phyloP scores from a whole-genome alignment of 2,329 filamentous ascomycete species.

The Annulohypoxylon truncatum region DNA sequence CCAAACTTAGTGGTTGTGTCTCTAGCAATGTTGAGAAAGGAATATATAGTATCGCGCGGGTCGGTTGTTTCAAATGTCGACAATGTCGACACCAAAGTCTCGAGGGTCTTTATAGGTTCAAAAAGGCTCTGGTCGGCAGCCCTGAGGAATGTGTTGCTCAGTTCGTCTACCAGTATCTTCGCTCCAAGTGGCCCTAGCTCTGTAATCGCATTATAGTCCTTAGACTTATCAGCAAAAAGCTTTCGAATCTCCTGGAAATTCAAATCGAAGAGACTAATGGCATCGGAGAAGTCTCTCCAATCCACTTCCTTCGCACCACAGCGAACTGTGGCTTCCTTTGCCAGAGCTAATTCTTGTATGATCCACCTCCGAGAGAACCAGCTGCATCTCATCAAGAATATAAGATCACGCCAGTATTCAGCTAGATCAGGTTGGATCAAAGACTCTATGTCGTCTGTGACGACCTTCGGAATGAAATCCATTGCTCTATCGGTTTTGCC shows the following conservation, averaged over 20 bases:
- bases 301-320: background rate
- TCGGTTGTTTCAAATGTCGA: slow-evolving; percentile 41
- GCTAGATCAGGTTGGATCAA: background rate
- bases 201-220: slow-evolving; percentile 33
- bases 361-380: background rate
- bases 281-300: slow-evolving; percentile 44
- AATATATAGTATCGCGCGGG: slow-evolving; percentile 45
- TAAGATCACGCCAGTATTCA: background rate
- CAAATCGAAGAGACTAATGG: background rate
- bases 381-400: background rate
- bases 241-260: slow-evolving; percentile 30
- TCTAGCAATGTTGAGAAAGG: slow-evolving; percentile 40
- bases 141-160: slow-evolving; percentile 36
- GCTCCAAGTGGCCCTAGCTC: slow-evolving; percentile 29
- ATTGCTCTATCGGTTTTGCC: background rate
- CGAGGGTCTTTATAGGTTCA: slow-evolving; percentile 29
- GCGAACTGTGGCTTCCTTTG: background rate
- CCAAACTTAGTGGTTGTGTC: slow-evolving; percentile 20
- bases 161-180: slow-evolving; percentile 21
- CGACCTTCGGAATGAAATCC: background rate
- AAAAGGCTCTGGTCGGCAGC: background rate
- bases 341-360: background rate
- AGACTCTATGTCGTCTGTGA: background rate
- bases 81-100: slow-evolving; percentile 40
- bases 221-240: background rate